Percentiles rank a stretch among this genome's conserved stretches.
Conservation (phyloP, 148 eudicot genomes). For the Fagopyrum homotropicum region DNA sequence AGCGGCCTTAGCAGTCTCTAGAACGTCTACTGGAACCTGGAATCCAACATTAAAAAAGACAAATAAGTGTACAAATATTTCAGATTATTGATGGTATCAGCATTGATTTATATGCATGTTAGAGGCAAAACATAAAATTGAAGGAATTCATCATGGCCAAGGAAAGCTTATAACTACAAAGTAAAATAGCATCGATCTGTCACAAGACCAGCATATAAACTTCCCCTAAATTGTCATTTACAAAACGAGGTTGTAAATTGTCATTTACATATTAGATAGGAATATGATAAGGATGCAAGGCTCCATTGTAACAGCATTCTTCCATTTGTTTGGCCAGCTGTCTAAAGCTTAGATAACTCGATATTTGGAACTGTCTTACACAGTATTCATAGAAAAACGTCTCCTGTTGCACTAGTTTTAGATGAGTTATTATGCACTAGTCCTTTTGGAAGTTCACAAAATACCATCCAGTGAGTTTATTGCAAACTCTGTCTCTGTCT, state of each 20-base stretch:
- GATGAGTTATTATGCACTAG: too few relatives aligned
- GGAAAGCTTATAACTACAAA: background rate
- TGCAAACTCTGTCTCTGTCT: background rate
- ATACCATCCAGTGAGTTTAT: background rate
- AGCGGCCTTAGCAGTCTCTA: conserved; percentile 66
- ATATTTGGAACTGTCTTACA: too few relatives aligned
- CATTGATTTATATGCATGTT: background rate
- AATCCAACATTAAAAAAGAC: conserved; percentile 4
- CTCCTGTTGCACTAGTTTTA: background rate
- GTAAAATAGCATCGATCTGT: background rate
- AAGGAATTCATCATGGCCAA: background rate
- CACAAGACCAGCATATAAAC: background rate
- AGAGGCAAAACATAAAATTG: background rate
- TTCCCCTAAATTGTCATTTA: background rate
- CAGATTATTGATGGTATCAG: background rate
- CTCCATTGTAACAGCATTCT: too few relatives aligned
- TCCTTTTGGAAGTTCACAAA: background rate
- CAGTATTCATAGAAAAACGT: background rate
- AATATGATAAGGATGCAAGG: too few relatives aligned
- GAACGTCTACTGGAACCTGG: conserved; percentile 62
- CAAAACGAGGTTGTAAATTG: background rate
- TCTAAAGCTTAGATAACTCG: too few relatives aligned
- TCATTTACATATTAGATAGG: too few relatives aligned
- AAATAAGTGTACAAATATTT: background rate
- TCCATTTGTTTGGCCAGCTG: too few relatives aligned